Percentiles rank a stretch among this genome's conserved stretches.
Conservation (phyloP, 768 basidiomycete genomes). For the Austroboletus eburneus region DNA sequence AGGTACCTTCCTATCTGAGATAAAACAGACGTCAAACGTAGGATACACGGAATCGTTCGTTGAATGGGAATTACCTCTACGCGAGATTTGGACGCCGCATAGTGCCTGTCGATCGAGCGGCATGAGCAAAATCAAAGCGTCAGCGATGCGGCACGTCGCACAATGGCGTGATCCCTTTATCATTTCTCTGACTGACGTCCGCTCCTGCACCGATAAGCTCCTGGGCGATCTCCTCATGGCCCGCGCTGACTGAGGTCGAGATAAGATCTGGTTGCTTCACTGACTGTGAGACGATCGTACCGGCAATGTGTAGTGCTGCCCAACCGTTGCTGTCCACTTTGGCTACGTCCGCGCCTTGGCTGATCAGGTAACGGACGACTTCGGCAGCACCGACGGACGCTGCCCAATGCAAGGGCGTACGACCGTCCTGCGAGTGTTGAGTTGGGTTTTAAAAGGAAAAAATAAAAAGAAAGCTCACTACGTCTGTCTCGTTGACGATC, state of each 20-base stretch:
- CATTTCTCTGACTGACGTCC: conserved; percentile 73
- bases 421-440: conserved; percentile 51
- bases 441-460: rapidly evolving
- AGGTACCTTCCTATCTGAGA: conserved; percentile 86
- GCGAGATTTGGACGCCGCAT: conserved; percentile 88
- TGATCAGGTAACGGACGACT: conserved; percentile 63
- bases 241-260: conserved; percentile 63
- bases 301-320: conserved; percentile 78
- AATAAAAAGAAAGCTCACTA: conserved; percentile 36
- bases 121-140: conserved; percentile 3
- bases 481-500: conserved; percentile 58
- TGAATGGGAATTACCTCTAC: conserved; percentile 56
- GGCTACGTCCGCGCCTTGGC: conserved; percentile 64
- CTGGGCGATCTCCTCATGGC: conserved; percentile 66
- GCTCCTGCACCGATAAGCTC: conserved; percentile 82
- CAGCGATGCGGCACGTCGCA: conserved; percentile 33
- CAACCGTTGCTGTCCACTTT: conserved; percentile 64
- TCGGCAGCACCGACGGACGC: conserved; percentile 69
- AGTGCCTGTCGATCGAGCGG: conserved; percentile 54
- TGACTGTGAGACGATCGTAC: conserved; percentile 32
- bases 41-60: conserved; percentile 16
- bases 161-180: conserved; percentile 83
- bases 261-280: background rate
- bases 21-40: conserved; percentile 17
- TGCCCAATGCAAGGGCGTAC: conserved; percentile 86